Percentiles rank a stretch among this genome's conserved stretches.
These are phyloP conservation scores for California macrophylla DNA, from an alignment of 441 rosid genomes.

Conservation along the genomic window DNA sequence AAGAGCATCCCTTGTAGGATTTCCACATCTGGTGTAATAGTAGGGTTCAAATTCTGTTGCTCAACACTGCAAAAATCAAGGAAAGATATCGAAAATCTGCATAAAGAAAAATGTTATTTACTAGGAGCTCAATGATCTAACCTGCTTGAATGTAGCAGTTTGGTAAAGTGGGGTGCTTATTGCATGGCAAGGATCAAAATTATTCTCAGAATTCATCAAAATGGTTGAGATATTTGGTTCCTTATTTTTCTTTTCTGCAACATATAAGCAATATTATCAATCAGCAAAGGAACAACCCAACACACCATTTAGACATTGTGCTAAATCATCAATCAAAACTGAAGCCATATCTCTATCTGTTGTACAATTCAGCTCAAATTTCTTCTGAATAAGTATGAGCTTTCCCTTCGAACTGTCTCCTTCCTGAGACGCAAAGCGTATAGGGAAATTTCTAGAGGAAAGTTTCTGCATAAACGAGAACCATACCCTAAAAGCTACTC, in stretches of 20 bases:
- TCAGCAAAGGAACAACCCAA: conserved; percentile 10
- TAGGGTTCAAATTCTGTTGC: conserved; percentile 69
- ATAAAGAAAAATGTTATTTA: background rate
- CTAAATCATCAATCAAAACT: conserved; percentile 29
- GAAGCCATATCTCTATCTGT: conserved; percentile 38
- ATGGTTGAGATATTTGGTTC: conserved; percentile 61
- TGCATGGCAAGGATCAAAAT: conserved; percentile 74
- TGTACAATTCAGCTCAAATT: conserved; percentile 33
- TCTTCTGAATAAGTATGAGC: conserved; percentile 18
- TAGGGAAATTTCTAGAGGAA: conserved; percentile 16
- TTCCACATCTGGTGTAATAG: conserved; percentile 94
- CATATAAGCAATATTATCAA: background rate
- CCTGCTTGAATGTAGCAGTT: conserved; percentile 91
- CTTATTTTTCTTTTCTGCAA: conserved; percentile 34
- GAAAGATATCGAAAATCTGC: background rate
- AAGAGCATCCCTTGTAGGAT: conserved; percentile 78
- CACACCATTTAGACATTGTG: conserved; percentile 35
- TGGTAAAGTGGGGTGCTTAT: conserved; percentile 85
- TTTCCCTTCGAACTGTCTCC: conserved; percentile 24
- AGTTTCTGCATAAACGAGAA: conserved; percentile 27
- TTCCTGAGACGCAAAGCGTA: conserved; percentile 25
- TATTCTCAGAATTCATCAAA: conserved; percentile 52
- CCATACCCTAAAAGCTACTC: too few species aligned
- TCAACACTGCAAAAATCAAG: conserved; percentile 44
- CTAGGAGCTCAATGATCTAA: conserved; percentile 11